Evolutionary conservation across 2,329 filamentous ascomycete species (phyloP), one percentile per base, ranked within the genome.

Genomic region (Fusarium pseudoanthophilum): DNA sequence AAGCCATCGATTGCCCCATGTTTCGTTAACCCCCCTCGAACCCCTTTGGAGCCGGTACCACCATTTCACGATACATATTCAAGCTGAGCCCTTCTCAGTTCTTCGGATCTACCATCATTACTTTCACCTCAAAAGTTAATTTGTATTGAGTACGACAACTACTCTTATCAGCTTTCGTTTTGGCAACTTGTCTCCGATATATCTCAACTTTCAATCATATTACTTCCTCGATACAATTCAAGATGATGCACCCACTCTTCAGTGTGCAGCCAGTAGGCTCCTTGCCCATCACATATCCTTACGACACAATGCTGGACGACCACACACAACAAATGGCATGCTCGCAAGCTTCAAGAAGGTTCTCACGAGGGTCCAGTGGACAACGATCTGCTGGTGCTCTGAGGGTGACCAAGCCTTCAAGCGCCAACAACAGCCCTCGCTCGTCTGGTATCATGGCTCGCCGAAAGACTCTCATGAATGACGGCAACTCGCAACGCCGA

Each of bases 391-490:
- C 82, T 74, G 83, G 82, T 67, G 82, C 84, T 65, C 90, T 89
- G 87, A 87, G 91, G 68, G 84, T 93, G 43, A 83, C 82, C 63
- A 93, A 93, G 81, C 90, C 91, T 20, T 88, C 84, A 73, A 93
- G 91, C 80, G 87, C 91, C 72, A 92, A 86, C 84, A 93, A 89
- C 82, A 93, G 92, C 80, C 92, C 92, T 20, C 86, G 90, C 75
- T 85, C 85, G 9, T 83, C 85, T n/a, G 78, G 82, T 24, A 80
- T 84, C 73, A 82, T 86, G 74, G 82, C 83, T 64, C 84, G 89
- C 74, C 85, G 90, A 78, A 89, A 87, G 79, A 90, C 89, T 4
- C 79, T 89, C 68, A 85, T 90, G 80, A 85, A 87, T 78, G 85
- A 90, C 71, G 79, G 80, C 67, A 82, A 80, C 72, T 80, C 86